phyloP scores from a whole-genome alignment of 2,329 filamentous ascomycete species.

The Aschersonia sp. region DNA sequence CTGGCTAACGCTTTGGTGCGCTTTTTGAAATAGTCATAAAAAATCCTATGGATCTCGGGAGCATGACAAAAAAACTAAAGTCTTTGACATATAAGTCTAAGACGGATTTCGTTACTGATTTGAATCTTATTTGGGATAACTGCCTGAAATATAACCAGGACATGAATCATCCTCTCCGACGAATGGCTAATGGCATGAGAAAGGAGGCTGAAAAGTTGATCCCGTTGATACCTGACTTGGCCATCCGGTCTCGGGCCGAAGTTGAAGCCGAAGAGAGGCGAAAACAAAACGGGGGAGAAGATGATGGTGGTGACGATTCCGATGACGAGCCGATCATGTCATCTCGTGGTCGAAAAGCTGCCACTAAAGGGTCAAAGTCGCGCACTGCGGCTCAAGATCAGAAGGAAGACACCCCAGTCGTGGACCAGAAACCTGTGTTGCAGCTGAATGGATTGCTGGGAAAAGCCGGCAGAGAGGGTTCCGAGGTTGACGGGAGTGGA shows the following conservation, averaged over 20 bases:
- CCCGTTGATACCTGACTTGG: constrained; percentile 84
- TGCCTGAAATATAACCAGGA: constrained; percentile 93
- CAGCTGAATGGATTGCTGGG: constrained; percentile 51
- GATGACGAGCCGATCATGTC: constrained; percentile 99
- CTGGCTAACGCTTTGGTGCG: too few species aligned
- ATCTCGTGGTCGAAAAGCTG: constrained; percentile 76
- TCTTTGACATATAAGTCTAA: constrained; percentile 71
- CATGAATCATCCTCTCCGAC: constrained; percentile 70
- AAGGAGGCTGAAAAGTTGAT: constrained; percentile 96
- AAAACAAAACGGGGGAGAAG: constrained; percentile 72
- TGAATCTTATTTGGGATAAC: constrained; percentile 94
- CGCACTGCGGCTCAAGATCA: constrained; percentile 60
- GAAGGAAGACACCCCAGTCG: constrained; percentile 64
- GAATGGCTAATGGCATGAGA: constrained; percentile 91
- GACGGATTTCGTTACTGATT: constrained; percentile 82
- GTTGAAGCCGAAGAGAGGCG: constrained; percentile 80
- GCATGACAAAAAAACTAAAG: constrained; percentile 97
- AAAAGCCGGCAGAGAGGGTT: constrained; percentile 51
- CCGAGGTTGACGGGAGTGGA: constrained; percentile 72
- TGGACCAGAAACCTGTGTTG: constrained; percentile 59
- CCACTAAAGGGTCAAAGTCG: constrained; percentile 60
- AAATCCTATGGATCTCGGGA: constrained; percentile 92
- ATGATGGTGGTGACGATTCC: constrained; percentile 77
- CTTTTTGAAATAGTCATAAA: constrained; percentile 55
- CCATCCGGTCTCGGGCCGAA: constrained; percentile 80